Evolutionary conservation across 2,329 filamentous ascomycete genomes (phyloP).

Genomic region (Monosporascus sp.): DNA sequence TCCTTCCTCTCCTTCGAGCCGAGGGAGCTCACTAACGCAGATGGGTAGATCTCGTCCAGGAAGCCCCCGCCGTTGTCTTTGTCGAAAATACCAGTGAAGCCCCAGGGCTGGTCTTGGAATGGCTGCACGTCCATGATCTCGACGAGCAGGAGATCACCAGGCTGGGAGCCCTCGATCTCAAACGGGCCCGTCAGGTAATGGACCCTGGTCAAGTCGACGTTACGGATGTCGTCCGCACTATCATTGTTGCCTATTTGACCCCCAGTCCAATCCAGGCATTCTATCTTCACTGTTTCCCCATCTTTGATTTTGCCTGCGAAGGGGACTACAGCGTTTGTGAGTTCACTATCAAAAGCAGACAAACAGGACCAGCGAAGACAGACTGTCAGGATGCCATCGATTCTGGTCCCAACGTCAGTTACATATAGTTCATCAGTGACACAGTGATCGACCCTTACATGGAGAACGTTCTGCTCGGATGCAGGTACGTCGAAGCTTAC

Average conservation of each 20-base stretch:
- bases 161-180: conserved; percentile 76
- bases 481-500: conserved; percentile 71
- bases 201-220: conserved; percentile 77
- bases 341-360: neutral
- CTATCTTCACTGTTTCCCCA: conserved; percentile 86
- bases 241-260: conserved; percentile 89
- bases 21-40: conserved; percentile 54
- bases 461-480: conserved; percentile 62
- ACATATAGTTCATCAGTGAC: conserved; percentile 9
- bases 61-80: conserved; percentile 84
- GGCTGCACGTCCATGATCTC: conserved; percentile 94
- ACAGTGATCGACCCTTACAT: conserved; percentile 48
- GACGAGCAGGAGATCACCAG: conserved; percentile 78
- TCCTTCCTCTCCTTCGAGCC: neutral
- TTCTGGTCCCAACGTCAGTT: conserved; percentile 52
- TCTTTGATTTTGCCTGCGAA: conserved; percentile 68
- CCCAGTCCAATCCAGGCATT: conserved; percentile 80
- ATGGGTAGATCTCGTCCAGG: conserved; percentile 79
- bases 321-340: conserved; percentile 54
- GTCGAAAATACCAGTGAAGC: conserved; percentile 80
- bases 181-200: conserved; percentile 91
- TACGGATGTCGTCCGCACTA: conserved; percentile 78
- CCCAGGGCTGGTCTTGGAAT: conserved; percentile 80
- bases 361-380: conserved; percentile 14
- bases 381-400: conserved; percentile 89